Evolutionary conservation across 257 asterid species (phyloP), one percentile per base, ranked within the genome.

Genomic region (Lavandula angustifolia): DNA sequence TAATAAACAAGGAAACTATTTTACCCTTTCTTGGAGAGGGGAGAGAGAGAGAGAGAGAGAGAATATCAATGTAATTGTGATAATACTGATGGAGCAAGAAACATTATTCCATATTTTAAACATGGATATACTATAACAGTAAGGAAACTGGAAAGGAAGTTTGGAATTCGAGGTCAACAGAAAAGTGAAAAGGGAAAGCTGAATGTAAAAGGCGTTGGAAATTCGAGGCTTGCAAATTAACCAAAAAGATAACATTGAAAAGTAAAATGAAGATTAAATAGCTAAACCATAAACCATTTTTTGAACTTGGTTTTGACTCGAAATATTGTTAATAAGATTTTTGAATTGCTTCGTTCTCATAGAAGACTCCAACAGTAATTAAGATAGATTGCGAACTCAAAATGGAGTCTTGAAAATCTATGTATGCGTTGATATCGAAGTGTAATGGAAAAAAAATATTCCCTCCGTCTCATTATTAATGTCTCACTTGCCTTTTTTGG

Each of bases 101-200:
- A 17, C 61, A 54, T 73, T 73, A 71, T 67, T 78, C 76, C n/a
- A 41, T 33, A 27, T 18, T 53, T n/a, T 72, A 62, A 62, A 73
- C 12, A 68, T 14, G 56, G 54, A 64, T 63, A 46, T 41, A 50
- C 40, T 54, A 47, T 13, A 7, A 9, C 60, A 60, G 48, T 54
- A 33, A 69, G 60, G 52, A 47, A 43, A 35, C 51, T 31, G 58
- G 71, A 70, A 65, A 56, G 27, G 68, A 49, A 69, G 41, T 69
- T 59, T 54, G 68, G 40, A 75, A 60, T 81, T 81, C 77, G 77
- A 79, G 84, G 87, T 83, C 81, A 85, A 85, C 79, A 68, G 27
- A 18, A 77, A 85, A 85, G 78, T 76, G 70, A 74, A 71, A 60
- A 70, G 32, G 67, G 75, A 85, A 83, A 78, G 79, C 76, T 66